phyloP scores from a whole-genome alignment of 2,329 filamentous ascomycete species.

The Fusarium pseudoanthophilum region DNA sequence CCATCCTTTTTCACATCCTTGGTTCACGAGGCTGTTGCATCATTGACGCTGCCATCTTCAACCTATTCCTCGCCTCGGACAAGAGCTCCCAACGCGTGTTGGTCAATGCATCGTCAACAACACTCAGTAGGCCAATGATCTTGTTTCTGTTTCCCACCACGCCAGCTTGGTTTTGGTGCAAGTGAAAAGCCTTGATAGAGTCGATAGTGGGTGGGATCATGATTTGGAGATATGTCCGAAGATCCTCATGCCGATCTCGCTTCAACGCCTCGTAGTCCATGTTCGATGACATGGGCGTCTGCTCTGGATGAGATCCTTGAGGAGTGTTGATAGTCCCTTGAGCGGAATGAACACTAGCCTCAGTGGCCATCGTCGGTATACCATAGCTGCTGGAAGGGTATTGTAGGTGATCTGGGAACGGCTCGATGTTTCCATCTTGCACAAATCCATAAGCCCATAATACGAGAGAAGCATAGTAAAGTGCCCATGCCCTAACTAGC shows the following conservation, averaged over 20 bases:
- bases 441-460: constrained; percentile 45
- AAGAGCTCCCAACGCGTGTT: constrained; percentile 43
- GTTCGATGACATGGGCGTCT: constrained; percentile 27
- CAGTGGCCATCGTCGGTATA: constrained; percentile 19
- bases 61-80: constrained; percentile 40
- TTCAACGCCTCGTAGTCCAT: constrained; percentile 37
- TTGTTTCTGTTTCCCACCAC: constrained; percentile 45
- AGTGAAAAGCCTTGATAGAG: constrained; percentile 44
- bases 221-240: constrained; percentile 43
- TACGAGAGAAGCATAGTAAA: constrained; percentile 45
- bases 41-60: constrained; percentile 43
- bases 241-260: constrained; percentile 42
- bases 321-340: constrained; percentile 25
- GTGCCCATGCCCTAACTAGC: constrained; percentile 40
- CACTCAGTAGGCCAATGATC: constrained; percentile 40
- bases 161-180: constrained; percentile 45
- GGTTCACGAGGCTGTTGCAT: constrained; percentile 42
- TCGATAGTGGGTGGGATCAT: constrained; percentile 45
- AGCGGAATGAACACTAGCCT: constrained; percentile 35
- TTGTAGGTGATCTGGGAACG: constrained; percentile 42
- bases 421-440: constrained; percentile 43
- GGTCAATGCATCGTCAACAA: constrained; percentile 42
- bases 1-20: constrained; percentile 18
- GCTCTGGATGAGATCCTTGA: constrained; percentile 33
- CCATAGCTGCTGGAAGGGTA: constrained; percentile 34